Evolutionary conservation across 1,284 basidiomycete genomes (phyloP).

Genomic region (Boletellus sp.): DNA sequence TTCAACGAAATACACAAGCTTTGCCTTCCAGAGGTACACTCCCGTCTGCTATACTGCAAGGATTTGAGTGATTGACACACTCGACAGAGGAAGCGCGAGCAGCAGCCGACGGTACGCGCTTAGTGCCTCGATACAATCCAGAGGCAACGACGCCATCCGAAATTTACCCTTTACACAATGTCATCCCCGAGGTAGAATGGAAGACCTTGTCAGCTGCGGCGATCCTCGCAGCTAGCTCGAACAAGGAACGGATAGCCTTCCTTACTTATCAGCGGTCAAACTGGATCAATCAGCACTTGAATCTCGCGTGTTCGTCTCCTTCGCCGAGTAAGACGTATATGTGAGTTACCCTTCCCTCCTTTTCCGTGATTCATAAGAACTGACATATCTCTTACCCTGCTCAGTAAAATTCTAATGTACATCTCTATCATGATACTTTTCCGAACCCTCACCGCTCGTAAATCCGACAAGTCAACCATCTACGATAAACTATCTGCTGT

Average conservation of each 20-base stretch:
- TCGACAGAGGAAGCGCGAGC: slow-evolving; percentile 61
- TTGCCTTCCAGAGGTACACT: slow-evolving; percentile 63
- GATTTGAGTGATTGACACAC: neutral
- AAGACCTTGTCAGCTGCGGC: slow-evolving; percentile 55
- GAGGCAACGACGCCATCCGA: slow-evolving; percentile 64
- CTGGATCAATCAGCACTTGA: slow-evolving; percentile 67
- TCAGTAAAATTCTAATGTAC: slow-evolving; percentile 75
- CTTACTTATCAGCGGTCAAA: slow-evolving; percentile 62
- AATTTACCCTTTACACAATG: slow-evolving; percentile 71
- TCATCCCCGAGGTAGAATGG: slow-evolving; percentile 78
- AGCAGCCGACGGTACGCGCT: slow-evolving; percentile 56
- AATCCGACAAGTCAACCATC: slow-evolving; percentile 49
- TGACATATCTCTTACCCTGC: neutral
- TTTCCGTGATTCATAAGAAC: neutral
- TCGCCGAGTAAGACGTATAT: slow-evolving; percentile 55
- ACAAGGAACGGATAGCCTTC: slow-evolving; percentile 49
- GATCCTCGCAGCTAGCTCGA: slow-evolving; percentile 49
- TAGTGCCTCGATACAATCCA: slow-evolving; percentile 71
- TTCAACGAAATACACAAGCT: slow-evolving; percentile 64
- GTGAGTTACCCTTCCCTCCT: slow-evolving; percentile 38
- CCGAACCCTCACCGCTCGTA: slow-evolving; percentile 44
- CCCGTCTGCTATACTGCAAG: neutral
- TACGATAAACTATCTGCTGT: slow-evolving; percentile 55
- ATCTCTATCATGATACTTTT: slow-evolving; percentile 76
- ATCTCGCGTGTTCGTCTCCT: slow-evolving; percentile 38